Percentiles rank a stretch among this genome's conserved stretches.
Conservation (phyloP, 2,329 filamentous ascomycete species). For the Alternaria postmessia region DNA sequence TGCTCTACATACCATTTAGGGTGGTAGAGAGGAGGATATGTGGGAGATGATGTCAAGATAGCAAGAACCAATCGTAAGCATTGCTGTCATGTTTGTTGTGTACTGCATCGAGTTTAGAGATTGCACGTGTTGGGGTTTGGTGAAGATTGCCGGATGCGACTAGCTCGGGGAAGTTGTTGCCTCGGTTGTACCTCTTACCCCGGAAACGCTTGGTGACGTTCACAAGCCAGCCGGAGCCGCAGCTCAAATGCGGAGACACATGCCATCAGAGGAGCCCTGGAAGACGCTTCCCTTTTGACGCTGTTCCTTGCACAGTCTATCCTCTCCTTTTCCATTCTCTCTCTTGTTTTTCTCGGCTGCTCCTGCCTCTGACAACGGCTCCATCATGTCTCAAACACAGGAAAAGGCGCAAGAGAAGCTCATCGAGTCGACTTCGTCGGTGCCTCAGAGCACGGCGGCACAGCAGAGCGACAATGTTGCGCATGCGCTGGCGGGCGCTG, state of each 20-base stretch:
- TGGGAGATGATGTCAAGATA: background rate
- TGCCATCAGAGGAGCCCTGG: conserved; percentile 15
- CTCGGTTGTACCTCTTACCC: conserved; percentile 40
- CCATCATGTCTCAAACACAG: conserved; percentile 40
- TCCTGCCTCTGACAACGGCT: background rate
- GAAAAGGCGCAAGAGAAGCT: conserved; percentile 47
- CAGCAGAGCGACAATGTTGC: conserved; percentile 97
- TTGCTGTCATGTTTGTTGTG: background rate
- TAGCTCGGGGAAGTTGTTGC: conserved; percentile 33
- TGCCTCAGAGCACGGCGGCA: conserved; percentile 67
- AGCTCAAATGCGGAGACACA: conserved; percentile 36
- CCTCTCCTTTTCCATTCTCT: background rate
- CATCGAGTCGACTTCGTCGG: conserved; percentile 42
- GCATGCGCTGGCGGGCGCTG: conserved; percentile 90
- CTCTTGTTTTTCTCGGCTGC: background rate
- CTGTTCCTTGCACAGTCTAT: background rate
- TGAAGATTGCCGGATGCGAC: conserved; percentile 14
- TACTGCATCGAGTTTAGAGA: conserved; percentile 2
- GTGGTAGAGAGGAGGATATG: conserved; percentile 47
- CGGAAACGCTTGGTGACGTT: conserved; percentile 41
- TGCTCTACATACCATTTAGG: conserved; percentile 57
- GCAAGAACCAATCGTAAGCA: background rate
- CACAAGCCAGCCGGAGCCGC: conserved; percentile 43
- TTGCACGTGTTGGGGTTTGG: conserved; percentile 20
- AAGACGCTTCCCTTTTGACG: conserved; percentile 19